Base-by-base conservation (phyloP, 345 rosid species). In the Acer saccharum region DNA sequence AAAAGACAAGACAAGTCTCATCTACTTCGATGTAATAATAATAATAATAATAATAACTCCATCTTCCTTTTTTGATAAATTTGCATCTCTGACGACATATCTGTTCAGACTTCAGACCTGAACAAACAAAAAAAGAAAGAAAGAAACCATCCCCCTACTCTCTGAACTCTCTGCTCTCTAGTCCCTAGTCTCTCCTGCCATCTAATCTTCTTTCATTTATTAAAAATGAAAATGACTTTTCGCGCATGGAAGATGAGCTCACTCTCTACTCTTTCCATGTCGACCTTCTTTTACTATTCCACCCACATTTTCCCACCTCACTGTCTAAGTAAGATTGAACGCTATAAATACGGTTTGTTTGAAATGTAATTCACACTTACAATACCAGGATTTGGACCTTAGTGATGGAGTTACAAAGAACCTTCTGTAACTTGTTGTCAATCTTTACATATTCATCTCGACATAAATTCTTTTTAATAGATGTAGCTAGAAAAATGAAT, bases 161-260 rank as follows among this genome's bases (percentile, higher is more conserved):
- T 75, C 54, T 52, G 65, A n/a, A 29, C 55, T 52, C 48, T 57
- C 13, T 62, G 75, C 69, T 67, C 79, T 62, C 81, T 75, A 66
- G 75, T 69, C 68, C 76, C 82, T 65, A 68, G 78, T 76, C 74
- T 70, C 78, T 68, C 79, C 71, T 44, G 77, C 76, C n/a, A 10
- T 16, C 46, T 52, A 39, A 41, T 50, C 32, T 27, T 12, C 46
- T 29, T 43, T 21, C 1, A 48, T 43, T 10, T 1, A 21, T 70
- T 70, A 6, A 60, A 62, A 77, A 71, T 17, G 11, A 35, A 35
- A 35, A 35, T 35, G 4, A 35, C 77, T 68, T 74, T 16, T 25
- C 39, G 13, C 75, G 58, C 72, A 18, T 77, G 78, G 41, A 35
- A 4, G 39, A 35, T 35, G 39, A 35, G 6, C 39, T 35, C 39